Percentiles rank a stretch among this genome's conserved stretches.
phyloP scores from a whole-genome alignment of 1,284 basidiomycete genomes.

The Moesziomyces sp. region DNA sequence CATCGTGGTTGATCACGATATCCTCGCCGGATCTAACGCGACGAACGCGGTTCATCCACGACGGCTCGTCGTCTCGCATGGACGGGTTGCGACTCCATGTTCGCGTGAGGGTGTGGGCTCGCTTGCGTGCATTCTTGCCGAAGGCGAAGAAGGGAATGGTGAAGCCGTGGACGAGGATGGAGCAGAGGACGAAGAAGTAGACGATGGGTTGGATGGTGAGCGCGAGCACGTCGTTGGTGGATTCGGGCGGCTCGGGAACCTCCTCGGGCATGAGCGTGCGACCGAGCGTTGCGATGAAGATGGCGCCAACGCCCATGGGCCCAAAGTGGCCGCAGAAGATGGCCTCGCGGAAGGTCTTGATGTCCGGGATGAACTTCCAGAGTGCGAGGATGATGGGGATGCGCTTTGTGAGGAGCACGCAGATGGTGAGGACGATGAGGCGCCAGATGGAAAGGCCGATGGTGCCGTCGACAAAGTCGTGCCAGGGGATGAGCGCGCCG shows the following conservation, averaged over 20 bases:
- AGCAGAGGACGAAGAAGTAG: conserved; percentile 67
- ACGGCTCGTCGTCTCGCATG: conserved; percentile 55
- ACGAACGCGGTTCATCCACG: conserved; percentile 60
- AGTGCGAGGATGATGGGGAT: conserved; percentile 64
- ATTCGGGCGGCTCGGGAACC: conserved; percentile 56
- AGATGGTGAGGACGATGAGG: conserved; percentile 61
- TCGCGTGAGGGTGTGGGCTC: conserved; percentile 57
- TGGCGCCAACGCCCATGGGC: conserved; percentile 66
- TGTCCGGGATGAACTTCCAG: conserved; percentile 67
- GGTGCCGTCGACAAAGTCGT: conserved; percentile 53
- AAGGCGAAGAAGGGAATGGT: conserved; percentile 68
- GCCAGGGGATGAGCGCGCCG: conserved; percentile 67
- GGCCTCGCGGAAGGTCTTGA: conserved; percentile 67
- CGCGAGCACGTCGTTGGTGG: conserved; percentile 61
- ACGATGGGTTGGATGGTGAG: conserved; percentile 66
- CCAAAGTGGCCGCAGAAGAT: conserved; percentile 67
- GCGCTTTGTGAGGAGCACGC: conserved; percentile 62
- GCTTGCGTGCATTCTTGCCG: conserved; percentile 52
- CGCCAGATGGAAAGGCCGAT: conserved; percentile 60
- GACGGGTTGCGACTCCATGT: conserved; percentile 59
- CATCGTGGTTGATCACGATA: conserved; percentile 46
- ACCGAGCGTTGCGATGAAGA: conserved; percentile 65
- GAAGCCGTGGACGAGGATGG: conserved; percentile 66
- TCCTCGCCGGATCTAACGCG: conserved; percentile 53
- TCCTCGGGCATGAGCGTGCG: conserved; percentile 61